Evolutionary conservation across 2,329 filamentous ascomycete genomes (phyloP), one percentile per base, ranked within the genome.

Genomic region (Penicillium sp.): DNA sequence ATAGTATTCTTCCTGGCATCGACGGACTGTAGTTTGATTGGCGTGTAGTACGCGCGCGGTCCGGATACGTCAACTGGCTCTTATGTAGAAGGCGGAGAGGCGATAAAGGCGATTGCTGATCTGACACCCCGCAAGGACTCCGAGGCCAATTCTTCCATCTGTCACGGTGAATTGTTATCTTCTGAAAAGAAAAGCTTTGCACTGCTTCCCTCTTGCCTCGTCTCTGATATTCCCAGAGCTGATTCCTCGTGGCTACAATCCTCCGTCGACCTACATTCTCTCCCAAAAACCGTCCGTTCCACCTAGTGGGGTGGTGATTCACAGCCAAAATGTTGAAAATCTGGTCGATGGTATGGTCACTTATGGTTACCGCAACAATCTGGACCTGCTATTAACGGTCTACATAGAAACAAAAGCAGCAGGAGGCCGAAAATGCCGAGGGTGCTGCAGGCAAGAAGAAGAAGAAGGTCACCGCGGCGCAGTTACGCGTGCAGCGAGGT

Each of bases 381-480:
- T 11, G 2, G 38, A 18, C 29, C 13, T 38, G 13, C 19, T 4
- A 13, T 54, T 65, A 51, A 76, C 41, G 69, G 19, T 16, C 1
- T 29, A 10, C 47, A 57, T 49, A 74, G 69, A 72, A 76, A 68
- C 76, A 96, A 87, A 92, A 96, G 80, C 94, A 97, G 78, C 90
- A 97, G 81, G 91, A 97, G 81, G 91, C 96, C 78, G 90, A 95
- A 77, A 92, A 90, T 68, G 90, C 92, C 64, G 90, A 92, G 68
- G 91, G 90, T 55, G 87, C 88, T 63, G 84, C 82, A 32, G 81
- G 85, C 41, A 87, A 86, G 51, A 96, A 91, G 80, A 97, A 97
- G 84, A 97, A 97, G 84, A 97, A 97, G 81, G 92, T 99, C 62
- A 97, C 94, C 19, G 91, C 94, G 16, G 94, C 94, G 51, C 92